Percentiles rank a stretch among this genome's conserved stretches.
These are phyloP conservation scores for Cryptosporidium ryanae DNA, from an alignment of 169 alveolate genomes.

Conservation along the genomic window DNA sequence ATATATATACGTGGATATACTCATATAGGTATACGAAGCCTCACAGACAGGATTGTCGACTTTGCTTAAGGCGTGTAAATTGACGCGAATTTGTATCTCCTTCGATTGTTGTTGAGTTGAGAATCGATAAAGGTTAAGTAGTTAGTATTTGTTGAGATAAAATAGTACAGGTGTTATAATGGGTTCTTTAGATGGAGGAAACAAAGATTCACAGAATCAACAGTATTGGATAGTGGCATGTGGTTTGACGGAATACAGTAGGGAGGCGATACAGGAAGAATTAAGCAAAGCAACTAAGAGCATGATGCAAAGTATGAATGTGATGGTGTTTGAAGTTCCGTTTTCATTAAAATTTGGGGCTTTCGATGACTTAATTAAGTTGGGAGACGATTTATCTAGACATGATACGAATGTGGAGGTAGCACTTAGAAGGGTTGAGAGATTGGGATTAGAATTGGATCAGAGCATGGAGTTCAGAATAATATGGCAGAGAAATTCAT, in stretches of 20 bases:
- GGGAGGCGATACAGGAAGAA: constrained; percentile 41
- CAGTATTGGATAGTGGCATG: constrained; percentile 74
- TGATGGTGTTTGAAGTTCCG: constrained; percentile 83
- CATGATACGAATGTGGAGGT: constrained; percentile 84
- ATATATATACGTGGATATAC: too few relatives aligned
- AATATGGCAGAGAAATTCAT: constrained; percentile 83
- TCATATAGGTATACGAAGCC: too few relatives aligned
- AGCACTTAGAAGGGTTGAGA: constrained; percentile 82
- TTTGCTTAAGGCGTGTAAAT: too few relatives aligned
- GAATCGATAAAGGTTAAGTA: too few relatives aligned
- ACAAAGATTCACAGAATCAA: constrained; percentile 46
- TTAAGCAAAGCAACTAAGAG: constrained; percentile 6
- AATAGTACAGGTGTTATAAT: neutral
- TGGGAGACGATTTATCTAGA: constrained; percentile 86
- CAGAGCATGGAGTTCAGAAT: constrained; percentile 81
- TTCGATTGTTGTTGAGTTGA: too few relatives aligned
- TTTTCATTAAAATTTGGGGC: constrained; percentile 85
- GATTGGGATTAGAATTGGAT: constrained; percentile 81
- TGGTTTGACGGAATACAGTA: constrained; percentile 38
- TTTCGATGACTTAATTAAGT: constrained; percentile 82
- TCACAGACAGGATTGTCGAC: too few relatives aligned
- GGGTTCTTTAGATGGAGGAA: constrained; percentile 32
- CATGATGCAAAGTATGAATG: constrained; percentile 62
- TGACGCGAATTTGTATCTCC: too few relatives aligned
- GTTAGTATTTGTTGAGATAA: too few relatives aligned